These are phyloP conservation scores for Phlegmacium glaucopus DNA, from an alignment of 768 basidiomycete genomes.

Conservation along the genomic window DNA sequence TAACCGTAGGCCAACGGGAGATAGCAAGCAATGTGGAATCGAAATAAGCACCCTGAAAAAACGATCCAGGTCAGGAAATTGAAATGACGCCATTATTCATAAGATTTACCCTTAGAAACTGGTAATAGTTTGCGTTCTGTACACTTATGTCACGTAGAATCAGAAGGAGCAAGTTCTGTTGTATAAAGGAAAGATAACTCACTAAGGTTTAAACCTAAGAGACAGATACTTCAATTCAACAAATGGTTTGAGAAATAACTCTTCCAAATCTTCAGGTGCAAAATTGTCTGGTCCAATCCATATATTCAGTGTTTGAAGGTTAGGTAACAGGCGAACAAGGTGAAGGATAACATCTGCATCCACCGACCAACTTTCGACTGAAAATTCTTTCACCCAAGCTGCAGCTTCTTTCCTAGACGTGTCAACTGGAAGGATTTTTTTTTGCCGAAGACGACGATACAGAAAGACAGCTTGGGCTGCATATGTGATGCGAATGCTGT, in stretches of 20 bases:
- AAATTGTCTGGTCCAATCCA: conserved; percentile 76
- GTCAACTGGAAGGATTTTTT: conserved; percentile 1
- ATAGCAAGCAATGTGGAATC: conserved; percentile 66
- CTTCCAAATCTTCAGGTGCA: conserved; percentile 77
- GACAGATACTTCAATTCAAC: conserved; percentile 47
- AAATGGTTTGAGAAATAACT: conserved; percentile 51
- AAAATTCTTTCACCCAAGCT: conserved; percentile 45
- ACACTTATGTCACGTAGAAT: conserved; percentile 39
- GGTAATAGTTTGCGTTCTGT: conserved; percentile 72
- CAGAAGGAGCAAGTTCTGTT: conserved; percentile 2
- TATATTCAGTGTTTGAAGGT: conserved; percentile 48
- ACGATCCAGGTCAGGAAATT: not conserved
- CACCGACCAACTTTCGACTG: conserved; percentile 60
- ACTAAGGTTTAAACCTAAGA: conserved; percentile 84
- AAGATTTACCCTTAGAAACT: conserved; percentile 64
- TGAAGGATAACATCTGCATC: conserved; percentile 77
- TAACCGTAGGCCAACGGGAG: conserved; percentile 53
- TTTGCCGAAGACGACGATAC: conserved; percentile 48
- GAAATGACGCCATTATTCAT: not conserved
- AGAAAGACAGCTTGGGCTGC: conserved; percentile 53
- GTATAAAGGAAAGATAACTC: conserved; percentile 25
- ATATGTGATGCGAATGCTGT: conserved; percentile 47
- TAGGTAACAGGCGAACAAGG: conserved; percentile 55
- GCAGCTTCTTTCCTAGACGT: conserved; percentile 14
- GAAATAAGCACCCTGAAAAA: conserved; percentile 71